Evolutionary conservation across 164 flowering plant species (phyloP), one percentile per base, ranked within the genome.

Genomic region (Akebia trifoliata): DNA sequence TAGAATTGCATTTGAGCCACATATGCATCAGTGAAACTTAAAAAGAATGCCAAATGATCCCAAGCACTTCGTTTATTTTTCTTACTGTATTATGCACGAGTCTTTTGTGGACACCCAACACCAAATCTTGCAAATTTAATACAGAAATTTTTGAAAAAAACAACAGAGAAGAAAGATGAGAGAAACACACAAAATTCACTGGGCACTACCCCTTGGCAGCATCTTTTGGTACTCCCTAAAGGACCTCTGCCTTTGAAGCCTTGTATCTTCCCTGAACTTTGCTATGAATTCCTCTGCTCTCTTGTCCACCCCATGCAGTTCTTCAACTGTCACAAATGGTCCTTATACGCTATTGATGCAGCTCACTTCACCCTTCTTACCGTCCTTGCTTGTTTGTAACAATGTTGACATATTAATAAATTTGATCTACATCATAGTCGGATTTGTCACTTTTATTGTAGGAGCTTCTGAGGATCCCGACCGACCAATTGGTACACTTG

Each of bases 221-320:
- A 45, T 74, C 57, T 81, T 82, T 57, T 74, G 49, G 55, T 32
- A 71, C 20, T 71, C 71, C 17, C 38, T 55, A 6, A 59, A 34
- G 6, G 71, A 71, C 51, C 45, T 51, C 54, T 72, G 30, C 51
- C 66, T 68, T 58, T 72, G 78, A 36, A 54, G 66, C 47, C 55
- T 68, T 86, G 83, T 76, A 54, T 84, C 90, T 34, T 79, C 81
- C 31, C 82, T 60, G 43, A 86, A 82, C 44, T 68, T 71, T 0
- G 72, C 32, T 21, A 89, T 86, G 67, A 89, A 88, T 55, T 76
- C 76, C 61, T 84, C 94, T 0, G 90, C 97, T 67, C 85, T 78
- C 31, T 72, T 78, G 32, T 89, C 83, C 11, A 88, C 81, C 22
- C 78, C 82, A 20, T 63, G 60, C 73, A 73, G 63, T 28, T 53